Conservation (phyloP, 345 rosid species). For the Sapria himalayana region DNA sequence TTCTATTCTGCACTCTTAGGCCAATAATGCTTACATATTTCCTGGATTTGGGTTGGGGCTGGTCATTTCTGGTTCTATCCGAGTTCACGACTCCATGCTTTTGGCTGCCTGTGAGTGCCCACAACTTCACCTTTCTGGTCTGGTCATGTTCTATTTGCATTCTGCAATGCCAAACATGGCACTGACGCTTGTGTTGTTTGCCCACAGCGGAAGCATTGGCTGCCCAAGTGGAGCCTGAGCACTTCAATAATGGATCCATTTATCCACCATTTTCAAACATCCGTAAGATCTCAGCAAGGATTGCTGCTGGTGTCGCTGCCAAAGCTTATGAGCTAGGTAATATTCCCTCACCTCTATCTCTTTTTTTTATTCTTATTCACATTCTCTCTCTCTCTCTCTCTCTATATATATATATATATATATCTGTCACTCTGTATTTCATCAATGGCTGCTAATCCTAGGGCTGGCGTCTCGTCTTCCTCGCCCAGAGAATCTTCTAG, state of each 20-base stretch:
- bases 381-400: neutral
- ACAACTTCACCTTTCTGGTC: neutral
- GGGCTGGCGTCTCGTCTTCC: slow-evolving; percentile 87
- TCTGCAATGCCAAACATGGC: neutral
- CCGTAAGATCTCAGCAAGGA: slow-evolving; percentile 70
- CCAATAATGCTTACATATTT: slow-evolving; percentile 90
- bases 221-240: slow-evolving; percentile 44
- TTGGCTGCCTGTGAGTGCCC: slow-evolving; percentile 80
- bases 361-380: neutral
- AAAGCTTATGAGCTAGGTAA: slow-evolving; percentile 85
- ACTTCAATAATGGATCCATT: slow-evolving; percentile 54
- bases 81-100: slow-evolving; percentile 88
- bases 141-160: neutral
- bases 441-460: slow-evolving; percentile 5
- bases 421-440: no score
- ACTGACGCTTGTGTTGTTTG: neutral
- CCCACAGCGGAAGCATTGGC: slow-evolving; percentile 90
- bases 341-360: no score
- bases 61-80: slow-evolving; percentile 79
- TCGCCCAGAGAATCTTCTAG: slow-evolving; percentile 59
- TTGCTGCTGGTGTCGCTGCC: slow-evolving; percentile 79
- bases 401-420: no score
- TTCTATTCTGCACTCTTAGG: slow-evolving; percentile 22
- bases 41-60: slow-evolving; percentile 89
- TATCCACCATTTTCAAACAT: slow-evolving; percentile 86